Evolutionary conservation across 2,329 filamentous ascomycete species (phyloP).

Genomic region (Ceratocystiopsis minuta): DNA sequence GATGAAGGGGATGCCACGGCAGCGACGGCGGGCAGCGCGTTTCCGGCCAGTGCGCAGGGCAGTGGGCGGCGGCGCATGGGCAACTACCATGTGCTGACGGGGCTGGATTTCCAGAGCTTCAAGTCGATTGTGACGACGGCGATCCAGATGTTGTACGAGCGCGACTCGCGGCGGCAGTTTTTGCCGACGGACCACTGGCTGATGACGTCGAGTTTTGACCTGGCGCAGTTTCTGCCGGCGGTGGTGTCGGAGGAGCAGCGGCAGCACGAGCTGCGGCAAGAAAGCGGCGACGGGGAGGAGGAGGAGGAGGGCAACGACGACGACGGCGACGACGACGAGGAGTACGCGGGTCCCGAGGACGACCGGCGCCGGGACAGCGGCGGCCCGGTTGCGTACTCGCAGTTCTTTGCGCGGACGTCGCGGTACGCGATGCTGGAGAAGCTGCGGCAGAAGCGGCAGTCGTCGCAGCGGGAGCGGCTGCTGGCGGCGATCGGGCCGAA

Average conservation of each 20-base stretch:
- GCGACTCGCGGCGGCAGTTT: slow-evolving; percentile 78
- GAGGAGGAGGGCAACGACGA: slow-evolving; percentile 20
- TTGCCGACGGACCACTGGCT: slow-evolving; percentile 77
- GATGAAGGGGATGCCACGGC: neutral
- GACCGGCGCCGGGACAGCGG: slow-evolving; percentile 15
- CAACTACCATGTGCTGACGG: slow-evolving; percentile 33
- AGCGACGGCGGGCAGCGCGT: neutral
- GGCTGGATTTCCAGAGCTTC: slow-evolving; percentile 61
- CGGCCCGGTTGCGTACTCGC: slow-evolving; percentile 14
- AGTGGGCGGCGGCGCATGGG: neutral
- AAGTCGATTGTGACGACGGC: slow-evolving; percentile 64
- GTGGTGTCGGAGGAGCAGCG: slow-evolving; percentile 80
- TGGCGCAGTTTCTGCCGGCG: slow-evolving; percentile 69
- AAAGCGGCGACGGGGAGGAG: slow-evolving; percentile 36
- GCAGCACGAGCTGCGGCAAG: slow-evolving; percentile 47
- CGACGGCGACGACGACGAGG: slow-evolving; percentile 15
- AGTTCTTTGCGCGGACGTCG: slow-evolving; percentile 39
- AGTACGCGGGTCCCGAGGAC: slow-evolving; percentile 20
- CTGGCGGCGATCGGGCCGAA: slow-evolving; percentile 69
- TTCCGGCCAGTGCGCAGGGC: neutral
- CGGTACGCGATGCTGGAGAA: slow-evolving; percentile 47
- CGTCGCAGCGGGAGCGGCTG: slow-evolving; percentile 49
- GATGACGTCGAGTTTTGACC: slow-evolving; percentile 76
- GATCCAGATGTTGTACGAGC: slow-evolving; percentile 75
- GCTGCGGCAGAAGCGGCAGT: slow-evolving; percentile 44